Evolutionary conservation across 306 rosid genomes (phyloP).

Genomic region (Rosa rugosa): DNA sequence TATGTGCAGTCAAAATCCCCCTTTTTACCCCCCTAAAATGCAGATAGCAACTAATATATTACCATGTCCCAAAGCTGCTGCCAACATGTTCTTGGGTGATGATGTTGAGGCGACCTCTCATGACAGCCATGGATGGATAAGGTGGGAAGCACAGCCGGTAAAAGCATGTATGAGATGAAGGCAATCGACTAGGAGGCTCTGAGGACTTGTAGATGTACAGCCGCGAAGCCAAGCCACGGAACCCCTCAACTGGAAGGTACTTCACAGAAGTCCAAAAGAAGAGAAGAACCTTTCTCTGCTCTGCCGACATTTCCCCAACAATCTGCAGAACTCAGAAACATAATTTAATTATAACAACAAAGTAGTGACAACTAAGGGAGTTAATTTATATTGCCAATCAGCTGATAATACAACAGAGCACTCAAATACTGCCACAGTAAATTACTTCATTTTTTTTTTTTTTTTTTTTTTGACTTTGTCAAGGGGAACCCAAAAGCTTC

Average conservation of each 20-base stretch:
- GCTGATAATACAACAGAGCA: background rate
- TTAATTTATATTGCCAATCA: background rate
- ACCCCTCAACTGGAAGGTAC: slow-evolving; percentile 91
- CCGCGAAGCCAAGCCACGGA: slow-evolving; percentile 66
- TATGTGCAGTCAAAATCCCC: slow-evolving; percentile 54
- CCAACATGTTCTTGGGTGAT: slow-evolving; percentile 88
- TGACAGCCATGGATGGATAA: slow-evolving; percentile 53
- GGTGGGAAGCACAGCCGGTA: slow-evolving; percentile 70
- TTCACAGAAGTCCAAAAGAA: slow-evolving; percentile 90
- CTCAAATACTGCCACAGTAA: background rate
- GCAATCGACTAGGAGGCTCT: slow-evolving; percentile 54
- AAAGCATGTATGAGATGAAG: slow-evolving; percentile 88
- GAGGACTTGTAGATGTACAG: slow-evolving; percentile 56
- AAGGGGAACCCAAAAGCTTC: too few species aligned
- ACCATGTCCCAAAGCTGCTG: slow-evolving; percentile 78
- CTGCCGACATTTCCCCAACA: slow-evolving; percentile 66
- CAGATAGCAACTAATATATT: slow-evolving; percentile 28
- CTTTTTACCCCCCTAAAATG: slow-evolving; percentile 36
- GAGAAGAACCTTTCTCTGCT: slow-evolving; percentile 74
- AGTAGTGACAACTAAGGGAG: background rate
- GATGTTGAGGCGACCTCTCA: slow-evolving; percentile 61
- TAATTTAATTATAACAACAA: slow-evolving; percentile 13
- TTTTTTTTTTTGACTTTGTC: too few species aligned
- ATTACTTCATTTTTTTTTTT: too few species aligned
- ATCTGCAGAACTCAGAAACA: slow-evolving; percentile 44